A percentile compares a stretch with the other conserved stretches of the same genome.
Evolutionary conservation across 2,329 filamentous ascomycete species (phyloP).

Genomic region (Amylocarpus encephaloides): DNA sequence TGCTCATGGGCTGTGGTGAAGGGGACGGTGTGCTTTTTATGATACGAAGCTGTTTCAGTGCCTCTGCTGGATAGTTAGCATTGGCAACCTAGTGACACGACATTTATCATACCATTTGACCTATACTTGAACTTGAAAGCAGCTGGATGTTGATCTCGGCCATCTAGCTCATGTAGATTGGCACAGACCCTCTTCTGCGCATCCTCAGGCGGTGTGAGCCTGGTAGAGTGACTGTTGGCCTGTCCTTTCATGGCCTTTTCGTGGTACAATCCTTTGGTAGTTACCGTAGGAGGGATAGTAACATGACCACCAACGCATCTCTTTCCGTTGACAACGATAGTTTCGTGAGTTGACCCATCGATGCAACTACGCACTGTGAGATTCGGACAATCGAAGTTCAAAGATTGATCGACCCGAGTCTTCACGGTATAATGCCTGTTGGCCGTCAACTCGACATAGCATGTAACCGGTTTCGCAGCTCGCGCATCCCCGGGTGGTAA

Average conservation of each 20-base stretch:
- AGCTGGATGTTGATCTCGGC: slow-evolving; percentile 13
- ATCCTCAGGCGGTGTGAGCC: background rate
- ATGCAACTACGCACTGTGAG: background rate
- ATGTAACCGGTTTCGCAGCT: background rate
- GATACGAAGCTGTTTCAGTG: slow-evolving; percentile 1
- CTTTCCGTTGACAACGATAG: background rate
- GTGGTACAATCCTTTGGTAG: background rate
- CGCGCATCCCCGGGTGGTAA: background rate
- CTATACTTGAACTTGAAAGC: slow-evolving; percentile 27
- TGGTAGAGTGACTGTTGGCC: slow-evolving; percentile 12
- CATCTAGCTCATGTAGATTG: slow-evolving; percentile 9
- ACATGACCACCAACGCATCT: background rate
- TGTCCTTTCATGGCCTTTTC: slow-evolving; percentile 10
- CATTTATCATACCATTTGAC: slow-evolving; percentile 13
- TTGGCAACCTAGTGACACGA: background rate
- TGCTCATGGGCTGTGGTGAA: background rate
- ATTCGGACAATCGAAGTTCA: background rate
- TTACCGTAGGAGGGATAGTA: background rate
- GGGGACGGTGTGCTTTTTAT: slow-evolving; percentile 4
- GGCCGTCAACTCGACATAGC: slow-evolving; percentile 1
- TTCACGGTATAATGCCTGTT: background rate
- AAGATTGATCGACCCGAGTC: background rate
- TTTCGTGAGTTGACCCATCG: background rate
- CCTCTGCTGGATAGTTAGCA: background rate
- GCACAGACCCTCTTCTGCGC: background rate